Conservation (phyloP, 345 rosid genomes). For the Laguncularia racemosa region DNA sequence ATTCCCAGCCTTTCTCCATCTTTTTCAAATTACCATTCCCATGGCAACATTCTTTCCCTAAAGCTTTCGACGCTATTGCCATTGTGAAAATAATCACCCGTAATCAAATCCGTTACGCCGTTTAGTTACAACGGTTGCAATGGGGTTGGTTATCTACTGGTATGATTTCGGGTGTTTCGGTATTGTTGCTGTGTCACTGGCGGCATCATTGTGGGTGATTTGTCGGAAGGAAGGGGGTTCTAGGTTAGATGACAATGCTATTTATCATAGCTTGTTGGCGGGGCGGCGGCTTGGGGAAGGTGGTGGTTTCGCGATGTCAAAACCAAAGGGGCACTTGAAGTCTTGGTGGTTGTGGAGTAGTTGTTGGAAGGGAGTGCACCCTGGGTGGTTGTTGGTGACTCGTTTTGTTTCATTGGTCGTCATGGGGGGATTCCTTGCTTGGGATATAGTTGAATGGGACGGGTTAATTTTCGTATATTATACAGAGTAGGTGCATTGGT, state of each 20-base stretch:
- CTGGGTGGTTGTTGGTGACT: constrained; percentile 62
- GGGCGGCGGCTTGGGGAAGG: constrained; percentile 5
- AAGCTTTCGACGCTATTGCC: background rate
- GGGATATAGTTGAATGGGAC: constrained; percentile 68
- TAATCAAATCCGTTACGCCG: background rate
- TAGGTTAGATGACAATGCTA: constrained; percentile 14
- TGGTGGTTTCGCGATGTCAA: constrained; percentile 2
- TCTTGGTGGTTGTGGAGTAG: constrained; percentile 48
- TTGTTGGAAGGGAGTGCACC: constrained; percentile 76
- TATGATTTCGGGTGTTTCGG: constrained; percentile 10
- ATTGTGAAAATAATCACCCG: background rate
- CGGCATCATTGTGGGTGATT: constrained; percentile 14
- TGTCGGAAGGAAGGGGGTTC: constrained; percentile 14
- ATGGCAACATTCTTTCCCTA: background rate
- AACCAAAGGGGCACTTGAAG: constrained; percentile 13
- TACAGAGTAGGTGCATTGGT: constrained; percentile 51
- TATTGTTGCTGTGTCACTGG: constrained; percentile 8
- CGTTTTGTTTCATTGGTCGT: constrained; percentile 49
- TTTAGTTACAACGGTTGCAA: background rate
- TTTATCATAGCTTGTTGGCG: constrained; percentile 10
- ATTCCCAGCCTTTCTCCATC: constrained; percentile 8
- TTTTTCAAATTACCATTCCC: background rate
- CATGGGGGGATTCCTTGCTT: constrained; percentile 50
- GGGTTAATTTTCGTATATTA: constrained; percentile 65
- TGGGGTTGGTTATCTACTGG: constrained; percentile 12